Percentiles rank a stretch among this genome's conserved stretches.
phyloP scores from a whole-genome alignment of 2,329 filamentous ascomycete genomes.

The Aspergillus caelatus region DNA sequence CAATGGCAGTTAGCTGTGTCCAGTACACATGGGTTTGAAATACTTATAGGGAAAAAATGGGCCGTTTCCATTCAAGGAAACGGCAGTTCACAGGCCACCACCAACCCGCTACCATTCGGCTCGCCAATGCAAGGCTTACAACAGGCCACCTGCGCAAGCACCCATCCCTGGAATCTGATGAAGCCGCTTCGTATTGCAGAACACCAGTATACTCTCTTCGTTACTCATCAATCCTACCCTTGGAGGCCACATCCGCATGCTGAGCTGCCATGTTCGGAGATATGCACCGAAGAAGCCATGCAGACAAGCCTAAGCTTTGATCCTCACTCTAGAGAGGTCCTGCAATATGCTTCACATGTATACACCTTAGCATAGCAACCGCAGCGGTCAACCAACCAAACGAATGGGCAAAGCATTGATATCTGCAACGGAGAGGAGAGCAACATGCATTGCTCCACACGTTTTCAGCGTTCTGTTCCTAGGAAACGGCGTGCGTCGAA shows the following conservation, averaged over 20 bases:
- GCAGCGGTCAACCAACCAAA: constrained; percentile 3
- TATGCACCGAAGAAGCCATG: constrained; percentile 28
- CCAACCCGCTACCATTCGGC: constrained; percentile 20
- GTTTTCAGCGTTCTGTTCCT: background rate
- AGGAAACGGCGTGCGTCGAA: constrained; percentile 1
- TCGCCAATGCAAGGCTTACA: constrained; percentile 7
- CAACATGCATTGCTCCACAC: constrained; percentile 7
- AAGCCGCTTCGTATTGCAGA: constrained; percentile 16
- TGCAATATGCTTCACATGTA: constrained; percentile 39
- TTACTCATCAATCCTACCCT: constrained; percentile 17
- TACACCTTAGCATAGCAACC: constrained; percentile 13
- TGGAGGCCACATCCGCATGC: constrained; percentile 11
- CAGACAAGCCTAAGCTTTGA: constrained; percentile 95
- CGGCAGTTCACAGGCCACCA: constrained; percentile 27
- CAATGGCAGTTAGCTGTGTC: constrained; percentile 35
- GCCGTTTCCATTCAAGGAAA: constrained; percentile 33
- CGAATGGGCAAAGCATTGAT: constrained; percentile 14
- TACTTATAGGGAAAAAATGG: constrained; percentile 45
- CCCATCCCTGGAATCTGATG: constrained; percentile 9
- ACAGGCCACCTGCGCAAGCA: constrained; percentile 11
- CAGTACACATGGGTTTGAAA: constrained; percentile 11
- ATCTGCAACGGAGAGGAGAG: constrained; percentile 14
- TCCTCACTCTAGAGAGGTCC: constrained; percentile 91
- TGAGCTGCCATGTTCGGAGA: constrained; percentile 7
- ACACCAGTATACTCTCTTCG: constrained; percentile 18